phyloP scores from a whole-genome alignment of 1,139 yeast species.

The Debaryomycetaceae sp. region DNA sequence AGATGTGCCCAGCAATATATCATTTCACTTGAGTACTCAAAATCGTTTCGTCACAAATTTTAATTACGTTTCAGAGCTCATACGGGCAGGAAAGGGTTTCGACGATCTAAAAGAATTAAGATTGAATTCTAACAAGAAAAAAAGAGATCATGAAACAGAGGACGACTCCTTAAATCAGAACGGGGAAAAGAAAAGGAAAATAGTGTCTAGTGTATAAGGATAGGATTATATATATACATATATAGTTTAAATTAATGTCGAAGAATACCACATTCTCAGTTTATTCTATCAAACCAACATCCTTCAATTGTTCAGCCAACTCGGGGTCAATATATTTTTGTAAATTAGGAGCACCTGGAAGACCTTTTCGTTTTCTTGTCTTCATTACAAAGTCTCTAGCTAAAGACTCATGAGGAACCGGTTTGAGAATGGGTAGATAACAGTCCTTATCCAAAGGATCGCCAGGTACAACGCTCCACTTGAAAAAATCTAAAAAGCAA shows the following conservation, averaged over 20 bases:
- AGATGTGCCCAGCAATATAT: conserved; percentile 17
- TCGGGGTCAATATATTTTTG: conserved; percentile 67
- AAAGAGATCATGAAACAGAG: not conserved
- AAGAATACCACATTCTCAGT: not conserved
- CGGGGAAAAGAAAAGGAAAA: not conserved
- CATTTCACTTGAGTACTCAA: conserved; percentile 24
- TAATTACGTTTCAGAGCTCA: conserved; percentile 22
- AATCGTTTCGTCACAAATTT: conserved; percentile 33
- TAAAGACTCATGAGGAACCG: conserved; percentile 66
- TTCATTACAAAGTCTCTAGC: conserved; percentile 89
- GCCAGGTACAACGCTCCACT: conserved; percentile 86
- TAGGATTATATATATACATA: conserved; percentile 3
- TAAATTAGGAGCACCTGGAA: conserved; percentile 73
- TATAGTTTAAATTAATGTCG: not conserved
- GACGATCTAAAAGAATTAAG: conserved; percentile 7
- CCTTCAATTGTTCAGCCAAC: conserved; percentile 51
- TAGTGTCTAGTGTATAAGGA: conserved; percentile 4
- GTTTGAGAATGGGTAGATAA: conserved; percentile 64
- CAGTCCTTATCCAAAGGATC: conserved; percentile 76
- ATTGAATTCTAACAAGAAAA: not conserved
- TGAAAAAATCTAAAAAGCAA: conserved; percentile 61
- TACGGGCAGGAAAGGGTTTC: conserved; percentile 22
- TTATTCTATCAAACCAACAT: conserved; percentile 31
- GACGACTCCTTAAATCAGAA: not conserved
- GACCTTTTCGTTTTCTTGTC: conserved; percentile 83